Evolutionary conservation across 1,284 basidiomycete genomes (phyloP).

Genomic region (Puccinia triticina): DNA sequence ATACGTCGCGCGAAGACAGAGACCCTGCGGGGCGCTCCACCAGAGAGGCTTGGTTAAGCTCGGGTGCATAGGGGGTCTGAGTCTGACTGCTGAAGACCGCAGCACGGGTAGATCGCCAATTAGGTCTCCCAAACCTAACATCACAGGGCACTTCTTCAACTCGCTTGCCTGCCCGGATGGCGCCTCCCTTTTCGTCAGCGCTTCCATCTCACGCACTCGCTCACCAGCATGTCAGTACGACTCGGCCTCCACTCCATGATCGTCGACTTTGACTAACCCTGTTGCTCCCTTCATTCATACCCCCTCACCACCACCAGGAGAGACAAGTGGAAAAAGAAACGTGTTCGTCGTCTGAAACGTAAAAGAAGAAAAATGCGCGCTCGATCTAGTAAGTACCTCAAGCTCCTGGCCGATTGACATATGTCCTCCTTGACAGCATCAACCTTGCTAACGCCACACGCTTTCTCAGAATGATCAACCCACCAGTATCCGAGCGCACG

Average conservation of each 20-base stretch:
- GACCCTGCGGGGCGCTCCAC: no score
- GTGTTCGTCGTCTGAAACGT: conserved; percentile 58
- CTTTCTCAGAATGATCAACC: conserved; percentile 3
- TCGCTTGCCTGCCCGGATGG: background rate
- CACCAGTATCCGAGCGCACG: background rate
- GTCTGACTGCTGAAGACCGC: background rate
- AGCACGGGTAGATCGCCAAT: conserved; percentile 3
- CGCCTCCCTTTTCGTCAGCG: background rate
- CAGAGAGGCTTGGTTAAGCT: no score
- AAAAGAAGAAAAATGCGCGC: conserved; percentile 58
- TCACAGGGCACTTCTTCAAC: background rate
- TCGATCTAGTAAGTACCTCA: conserved; percentile 30
- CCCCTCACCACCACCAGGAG: conserved; percentile 53
- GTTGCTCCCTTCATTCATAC: background rate
- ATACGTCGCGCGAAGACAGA: no score
- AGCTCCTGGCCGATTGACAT: background rate
- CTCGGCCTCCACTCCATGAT: background rate
- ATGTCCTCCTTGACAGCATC: background rate
- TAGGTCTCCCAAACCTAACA: conserved; percentile 9
- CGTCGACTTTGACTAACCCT: background rate
- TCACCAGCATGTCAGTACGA: background rate
- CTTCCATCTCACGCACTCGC: conserved; percentile 21
- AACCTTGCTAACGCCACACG: background rate
- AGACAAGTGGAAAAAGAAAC: conserved; percentile 60
- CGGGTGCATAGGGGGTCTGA: no score